Evolutionary conservation across 306 rosid genomes (phyloP).

Genomic region (Cucumis sativus): Cucumber_9930_V3 NC_026655.2:12081001-12081500

Average conservation of each 20-base stretch:
- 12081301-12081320: conserved; percentile 35
- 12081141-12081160: conserved; percentile 61
- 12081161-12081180: conserved; percentile 61
- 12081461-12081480: not conserved
- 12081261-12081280: not conserved
- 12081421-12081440: not conserved
- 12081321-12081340: conserved; percentile 40
- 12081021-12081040: not conserved
- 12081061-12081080: not conserved
- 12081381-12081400: conserved; percentile 28
- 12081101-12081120: not conserved
- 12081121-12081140: conserved; percentile 40
- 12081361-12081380: conserved; percentile 24
- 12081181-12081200: conserved; percentile 45
- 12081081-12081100: not conserved
- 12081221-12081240: conserved; percentile 1
- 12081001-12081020: not conserved
- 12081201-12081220: conserved; percentile 31
- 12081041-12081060: not conserved
- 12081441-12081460: not conserved
- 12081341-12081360: conserved; percentile 36
- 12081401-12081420: not conserved
- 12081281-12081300: not conserved
- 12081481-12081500: not conserved
- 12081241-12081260: not conserved